Percentiles rank a stretch among this genome's conserved stretches.
Evolutionary conservation across 2,329 filamentous ascomycete genomes (phyloP).

Genomic region (Talaromyces sp.): DNA sequence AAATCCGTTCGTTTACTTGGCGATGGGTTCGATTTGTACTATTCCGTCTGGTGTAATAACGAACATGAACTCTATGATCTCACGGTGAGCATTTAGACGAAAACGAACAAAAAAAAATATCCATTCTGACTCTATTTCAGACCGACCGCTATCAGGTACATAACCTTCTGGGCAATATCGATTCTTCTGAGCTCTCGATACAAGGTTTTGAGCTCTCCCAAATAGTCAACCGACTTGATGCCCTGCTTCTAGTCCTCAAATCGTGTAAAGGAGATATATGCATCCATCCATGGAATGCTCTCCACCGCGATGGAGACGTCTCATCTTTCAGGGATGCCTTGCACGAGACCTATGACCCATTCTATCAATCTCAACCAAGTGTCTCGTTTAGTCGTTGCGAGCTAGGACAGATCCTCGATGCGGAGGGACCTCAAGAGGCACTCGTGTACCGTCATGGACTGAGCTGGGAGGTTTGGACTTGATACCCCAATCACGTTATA

Average conservation of each 20-base stretch:
- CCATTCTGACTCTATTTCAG: slow-evolving; percentile 20
- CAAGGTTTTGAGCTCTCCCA: slow-evolving; percentile 26
- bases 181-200: neutral
- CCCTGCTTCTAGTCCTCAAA: slow-evolving; percentile 38
- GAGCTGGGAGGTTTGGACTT: slow-evolving; percentile 17
- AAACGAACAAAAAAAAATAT: neutral
- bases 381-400: slow-evolving; percentile 37
- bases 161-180: slow-evolving; percentile 28
- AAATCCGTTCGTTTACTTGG: slow-evolving; percentile 38
- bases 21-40: slow-evolving; percentile 37
- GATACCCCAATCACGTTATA: neutral
- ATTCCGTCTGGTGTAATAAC: slow-evolving; percentile 41
- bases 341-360: slow-evolving; percentile 28
- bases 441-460: slow-evolving; percentile 21
- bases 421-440: slow-evolving; percentile 34
- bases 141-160: slow-evolving; percentile 36
- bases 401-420: slow-evolving; percentile 34
- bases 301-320: slow-evolving; percentile 34
- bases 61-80: slow-evolving; percentile 43
- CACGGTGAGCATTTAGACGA: slow-evolving; percentile 22
- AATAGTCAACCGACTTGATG: slow-evolving; percentile 31
- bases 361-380: slow-evolving; percentile 32
- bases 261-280: slow-evolving; percentile 38
- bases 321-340: slow-evolving; percentile 33
- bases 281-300: slow-evolving; percentile 35